These are phyloP conservation scores for Incumbomyces delicatus DNA, from an alignment of 2,329 filamentous ascomycete species.

Conservation along the genomic window DNA sequence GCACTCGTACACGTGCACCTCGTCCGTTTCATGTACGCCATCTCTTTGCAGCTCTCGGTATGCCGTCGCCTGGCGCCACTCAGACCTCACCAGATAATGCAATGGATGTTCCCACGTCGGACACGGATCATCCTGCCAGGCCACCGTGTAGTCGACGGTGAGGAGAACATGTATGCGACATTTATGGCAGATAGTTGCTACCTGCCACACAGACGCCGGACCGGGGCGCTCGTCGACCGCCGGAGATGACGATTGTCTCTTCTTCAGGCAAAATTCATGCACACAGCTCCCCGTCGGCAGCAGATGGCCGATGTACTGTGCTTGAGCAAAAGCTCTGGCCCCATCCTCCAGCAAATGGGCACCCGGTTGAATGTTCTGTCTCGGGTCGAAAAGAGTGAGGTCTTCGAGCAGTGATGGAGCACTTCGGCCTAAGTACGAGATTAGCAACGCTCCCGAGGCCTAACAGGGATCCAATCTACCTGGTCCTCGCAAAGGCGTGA, in stretches of 20 bases:
- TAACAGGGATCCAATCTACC: conserved; percentile 7
- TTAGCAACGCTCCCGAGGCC: conserved; percentile 1
- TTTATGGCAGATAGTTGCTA: conserved; percentile 51
- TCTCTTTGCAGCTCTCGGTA: conserved; percentile 20
- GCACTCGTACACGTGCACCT: conserved; percentile 48
- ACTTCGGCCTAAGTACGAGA: conserved; percentile 15
- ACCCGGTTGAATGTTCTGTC: conserved; percentile 34
- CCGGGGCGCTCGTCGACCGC: conserved; percentile 29
- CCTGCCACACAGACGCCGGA: conserved; percentile 42
- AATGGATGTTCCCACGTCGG: conserved; percentile 43
- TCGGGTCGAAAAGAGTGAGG: conserved; percentile 43
- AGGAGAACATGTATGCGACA: conserved; percentile 56
- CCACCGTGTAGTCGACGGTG: conserved; percentile 42
- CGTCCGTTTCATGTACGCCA: conserved; percentile 25
- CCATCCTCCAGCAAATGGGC: conserved; percentile 48
- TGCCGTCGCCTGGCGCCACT: conserved; percentile 15
- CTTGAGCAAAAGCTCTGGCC: conserved; percentile 41
- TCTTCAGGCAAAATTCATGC: conserved; percentile 51
- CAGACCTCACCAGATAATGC: conserved; percentile 49
- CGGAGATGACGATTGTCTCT: conserved; percentile 43
- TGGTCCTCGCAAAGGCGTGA: conserved; percentile 17
- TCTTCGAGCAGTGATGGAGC: conserved; percentile 44
- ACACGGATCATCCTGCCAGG: conserved; percentile 31
- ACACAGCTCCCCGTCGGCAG: conserved; percentile 38
- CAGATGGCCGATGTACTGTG: conserved; percentile 22